Conservation (phyloP, 108 stramenopile genomes). For the Nannochloropsis oceanica region DNA sequence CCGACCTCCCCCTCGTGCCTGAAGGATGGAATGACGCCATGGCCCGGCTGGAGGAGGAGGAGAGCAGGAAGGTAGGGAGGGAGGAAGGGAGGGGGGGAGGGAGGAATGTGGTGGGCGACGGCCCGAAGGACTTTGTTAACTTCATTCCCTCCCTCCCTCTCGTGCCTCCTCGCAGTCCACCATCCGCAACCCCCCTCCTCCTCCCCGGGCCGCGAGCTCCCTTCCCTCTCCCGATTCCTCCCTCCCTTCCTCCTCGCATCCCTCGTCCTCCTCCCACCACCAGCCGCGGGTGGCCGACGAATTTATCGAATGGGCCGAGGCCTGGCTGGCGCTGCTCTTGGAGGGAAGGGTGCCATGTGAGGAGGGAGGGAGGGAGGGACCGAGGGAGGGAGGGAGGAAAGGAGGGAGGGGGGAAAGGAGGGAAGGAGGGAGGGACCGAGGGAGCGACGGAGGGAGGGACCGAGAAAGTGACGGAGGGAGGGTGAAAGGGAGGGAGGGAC, state of each 20-base stretch:
- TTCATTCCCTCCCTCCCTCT: not conserved
- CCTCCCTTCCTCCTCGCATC: not conserved
- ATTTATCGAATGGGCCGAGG: not conserved
- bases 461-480: not conserved
- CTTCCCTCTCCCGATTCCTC: too few relatives aligned
- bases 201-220: too few relatives aligned
- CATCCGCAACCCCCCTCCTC: not conserved
- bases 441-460: too few relatives aligned
- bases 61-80: not conserved
- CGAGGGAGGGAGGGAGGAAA: not conserved
- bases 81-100: not conserved
- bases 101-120: too few relatives aligned
- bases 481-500: too few relatives aligned
- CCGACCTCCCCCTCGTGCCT: not conserved
- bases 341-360: not conserved
- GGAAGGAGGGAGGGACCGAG: too few relatives aligned
- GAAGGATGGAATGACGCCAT: not conserved
- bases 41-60: not conserved
- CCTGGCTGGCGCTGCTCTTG: not conserved
- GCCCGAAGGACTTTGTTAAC: not conserved
- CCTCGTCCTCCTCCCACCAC: too few relatives aligned
- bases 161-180: not conserved
- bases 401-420: too few relatives aligned
- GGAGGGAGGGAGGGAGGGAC: not conserved
- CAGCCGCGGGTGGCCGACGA: not conserved